Conservation (phyloP, 495 filamentous ascomycete species). For the Neurospora sp. region DNA sequence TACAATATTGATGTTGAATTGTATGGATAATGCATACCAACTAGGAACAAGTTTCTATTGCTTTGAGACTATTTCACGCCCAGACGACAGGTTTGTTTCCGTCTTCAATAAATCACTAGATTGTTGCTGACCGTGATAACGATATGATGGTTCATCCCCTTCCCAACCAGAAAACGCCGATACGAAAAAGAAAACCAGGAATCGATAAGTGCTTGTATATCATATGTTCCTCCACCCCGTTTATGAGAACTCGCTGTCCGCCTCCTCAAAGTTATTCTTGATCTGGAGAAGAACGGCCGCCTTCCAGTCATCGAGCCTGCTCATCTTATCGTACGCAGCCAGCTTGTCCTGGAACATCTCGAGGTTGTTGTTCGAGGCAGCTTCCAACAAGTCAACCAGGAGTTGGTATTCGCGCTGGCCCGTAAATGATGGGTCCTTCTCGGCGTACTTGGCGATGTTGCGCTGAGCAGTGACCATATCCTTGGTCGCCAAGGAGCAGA, state of each 20-base stretch:
- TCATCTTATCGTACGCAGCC: constrained; percentile 79
- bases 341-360: constrained; percentile 78
- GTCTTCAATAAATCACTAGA: neutral
- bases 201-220: neutral
- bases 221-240: neutral
- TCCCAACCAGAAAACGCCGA: constrained; percentile 3
- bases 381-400: constrained; percentile 59
- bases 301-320: constrained; percentile 92
- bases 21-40: neutral
- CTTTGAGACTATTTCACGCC: neutral
- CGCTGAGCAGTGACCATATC: constrained; percentile 67
- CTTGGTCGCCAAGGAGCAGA: constrained; percentile 68
- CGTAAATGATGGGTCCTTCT: constrained; percentile 68
- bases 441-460: constrained; percentile 69
- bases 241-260: constrained; percentile 49
- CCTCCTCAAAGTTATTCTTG: constrained; percentile 72
- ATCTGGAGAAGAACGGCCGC: constrained; percentile 72
- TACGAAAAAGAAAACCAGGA: constrained; percentile 11
- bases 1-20: neutral
- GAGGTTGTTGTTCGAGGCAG: constrained; percentile 62
- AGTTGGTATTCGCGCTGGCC: constrained; percentile 70
- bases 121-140: neutral
- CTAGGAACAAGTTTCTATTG: neutral
- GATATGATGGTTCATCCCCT: neutral
- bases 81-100: neutral